Evolutionary conservation across 2,329 filamentous ascomycete species (phyloP).

Genomic region (Talaromyces sp.): DNA sequence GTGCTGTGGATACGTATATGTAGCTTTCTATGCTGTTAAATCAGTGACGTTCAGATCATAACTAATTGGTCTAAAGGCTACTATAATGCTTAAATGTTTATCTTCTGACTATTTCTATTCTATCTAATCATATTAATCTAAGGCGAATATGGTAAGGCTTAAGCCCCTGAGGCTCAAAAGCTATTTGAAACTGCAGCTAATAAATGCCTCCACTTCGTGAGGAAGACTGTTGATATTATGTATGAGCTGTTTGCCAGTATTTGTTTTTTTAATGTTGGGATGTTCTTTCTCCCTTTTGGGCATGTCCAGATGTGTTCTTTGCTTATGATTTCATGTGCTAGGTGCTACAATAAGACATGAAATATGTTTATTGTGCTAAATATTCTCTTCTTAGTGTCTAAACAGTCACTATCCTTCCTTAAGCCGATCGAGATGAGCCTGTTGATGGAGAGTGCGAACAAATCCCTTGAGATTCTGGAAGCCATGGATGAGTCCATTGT

Average conservation of each 20-base stretch:
- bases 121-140: neutral
- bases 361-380: conserved; percentile 36
- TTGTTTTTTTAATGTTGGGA: conserved; percentile 43
- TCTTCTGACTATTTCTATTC: neutral
- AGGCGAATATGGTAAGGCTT: neutral
- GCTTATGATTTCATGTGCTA: too few relatives aligned
- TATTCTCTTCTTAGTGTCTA: neutral
- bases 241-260: conserved; percentile 39
- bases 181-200: neutral
- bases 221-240: conserved; percentile 40
- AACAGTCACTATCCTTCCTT: neutral
- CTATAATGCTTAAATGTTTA: neutral
- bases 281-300: too few relatives aligned
- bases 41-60: neutral
- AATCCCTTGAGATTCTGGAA: conserved; percentile 40
- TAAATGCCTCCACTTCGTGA: conserved; percentile 28
- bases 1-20: neutral
- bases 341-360: conserved; percentile 44
- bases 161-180: neutral
- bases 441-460: conserved; percentile 30
- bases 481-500: conserved; percentile 44
- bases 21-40: neutral
- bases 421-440: neutral
- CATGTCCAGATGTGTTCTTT: too few relatives aligned
- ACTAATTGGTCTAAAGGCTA: neutral